Conservation (phyloP, 2,329 filamentous ascomycete species). For the Nothophaeocryptopus gaeumannii region DNA sequence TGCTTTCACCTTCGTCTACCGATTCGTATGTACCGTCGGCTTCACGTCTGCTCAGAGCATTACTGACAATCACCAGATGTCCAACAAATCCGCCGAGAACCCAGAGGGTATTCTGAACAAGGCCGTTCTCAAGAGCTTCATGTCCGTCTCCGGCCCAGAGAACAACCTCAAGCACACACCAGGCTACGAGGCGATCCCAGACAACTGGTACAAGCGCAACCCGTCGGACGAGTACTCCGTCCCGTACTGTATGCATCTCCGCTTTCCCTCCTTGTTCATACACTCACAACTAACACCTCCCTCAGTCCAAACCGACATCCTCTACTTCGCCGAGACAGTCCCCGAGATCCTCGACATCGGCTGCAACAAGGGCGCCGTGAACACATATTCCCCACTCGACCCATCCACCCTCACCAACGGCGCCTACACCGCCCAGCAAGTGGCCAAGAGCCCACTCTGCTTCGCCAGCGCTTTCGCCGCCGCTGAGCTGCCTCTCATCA, state of each 20-base stretch:
- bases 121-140: constrained; percentile 41
- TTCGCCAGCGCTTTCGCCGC: constrained; percentile 26
- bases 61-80: constrained; percentile 23
- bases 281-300: neutral
- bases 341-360: constrained; percentile 34
- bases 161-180: constrained; percentile 31
- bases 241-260: constrained; percentile 11
- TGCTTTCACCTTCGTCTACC: constrained; percentile 36
- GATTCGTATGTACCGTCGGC: constrained; percentile 22
- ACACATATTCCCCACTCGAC: constrained; percentile 36
- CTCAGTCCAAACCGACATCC: constrained; percentile 25
- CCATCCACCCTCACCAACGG: constrained; percentile 38
- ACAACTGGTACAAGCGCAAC: constrained; percentile 38
- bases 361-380: constrained; percentile 37
- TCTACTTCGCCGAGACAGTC: constrained; percentile 27
- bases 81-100: constrained; percentile 39
- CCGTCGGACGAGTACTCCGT: constrained; percentile 32
- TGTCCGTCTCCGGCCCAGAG: constrained; percentile 36
- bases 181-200: constrained; percentile 43
- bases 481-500: constrained; percentile 23
- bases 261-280: too few species aligned
- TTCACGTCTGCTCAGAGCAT: too few species aligned
- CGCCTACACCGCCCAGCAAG: constrained; percentile 40
- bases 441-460: constrained; percentile 28
- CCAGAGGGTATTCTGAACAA: constrained; percentile 39